Evolutionary conservation across 2,329 filamentous ascomycete genomes (phyloP), one percentile per base, ranked within the genome.

Genomic region (Xylaria hypoxylon): DNA sequence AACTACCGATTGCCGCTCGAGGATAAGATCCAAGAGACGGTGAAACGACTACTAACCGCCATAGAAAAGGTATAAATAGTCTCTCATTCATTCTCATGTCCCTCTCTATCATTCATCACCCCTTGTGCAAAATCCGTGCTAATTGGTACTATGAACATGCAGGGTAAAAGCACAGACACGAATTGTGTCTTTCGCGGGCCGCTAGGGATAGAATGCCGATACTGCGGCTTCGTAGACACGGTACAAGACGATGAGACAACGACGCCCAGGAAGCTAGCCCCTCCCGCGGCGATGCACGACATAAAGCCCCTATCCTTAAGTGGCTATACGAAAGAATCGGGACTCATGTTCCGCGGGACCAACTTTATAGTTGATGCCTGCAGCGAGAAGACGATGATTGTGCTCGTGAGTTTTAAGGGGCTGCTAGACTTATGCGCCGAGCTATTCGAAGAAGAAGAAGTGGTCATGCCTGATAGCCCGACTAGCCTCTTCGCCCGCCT

Each of bases 281-380:
- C 68, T 10, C 72, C 74, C 0, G 73, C 74, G 5, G 67, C 73
- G 17, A 75, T 76, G 73, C 66, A 73, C n/a, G 31, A n/a, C 3
- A 61, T 73, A 10, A 26, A 63, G 6, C 26, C 19, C 24, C n/a
- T 35, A 11, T 40, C 24, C 7, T 28, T 2, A 40, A 26, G n/a
- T 13, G 51, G 55, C 1, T 33, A 69, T 11, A 56, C 28, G 2
- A 8, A 56, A 17, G 70, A 67, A 5, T 67, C 71, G 28, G 40
- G 66, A 0, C 51, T 68, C 13, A 44, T 51, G 7, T 73, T 74
- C 42, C 71, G 69, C 2, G 74, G 74, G 3, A 51, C 71, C 1
- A 60, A 50, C 5, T 74, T 75, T 19, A 68, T 73, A 17, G 66
- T 76, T 15, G 72, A 74, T 31, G 28, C 68, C 26, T 72, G 66